Conservation (phyloP, 164 flowering plant genomes). For the Stephania cephalantha region DNA sequence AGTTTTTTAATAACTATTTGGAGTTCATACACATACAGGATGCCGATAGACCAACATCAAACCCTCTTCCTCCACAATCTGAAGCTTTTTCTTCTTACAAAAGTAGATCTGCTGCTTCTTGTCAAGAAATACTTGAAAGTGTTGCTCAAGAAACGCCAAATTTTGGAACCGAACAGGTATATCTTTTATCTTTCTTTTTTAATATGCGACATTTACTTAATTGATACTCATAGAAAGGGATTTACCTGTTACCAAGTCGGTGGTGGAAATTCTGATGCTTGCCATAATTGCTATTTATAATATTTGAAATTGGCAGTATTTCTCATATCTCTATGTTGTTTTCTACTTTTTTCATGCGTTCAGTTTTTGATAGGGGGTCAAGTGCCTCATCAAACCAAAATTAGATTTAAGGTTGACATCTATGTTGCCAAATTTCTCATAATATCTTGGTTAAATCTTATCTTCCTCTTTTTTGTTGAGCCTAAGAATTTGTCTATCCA, state of each 20-base stretch:
- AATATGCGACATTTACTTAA: neutral
- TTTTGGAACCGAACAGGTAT: slow-evolving; percentile 96
- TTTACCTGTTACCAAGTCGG: neutral
- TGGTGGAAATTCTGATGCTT: neutral
- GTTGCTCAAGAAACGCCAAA: slow-evolving; percentile 81
- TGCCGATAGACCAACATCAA: slow-evolving; percentile 75
- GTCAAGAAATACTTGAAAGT: slow-evolving; percentile 47
- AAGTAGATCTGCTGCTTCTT: slow-evolving; percentile 32
- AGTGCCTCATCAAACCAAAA: neutral
- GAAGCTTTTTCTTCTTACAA: slow-evolving; percentile 57
- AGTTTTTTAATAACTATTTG: neutral
- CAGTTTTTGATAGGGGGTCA: neutral
- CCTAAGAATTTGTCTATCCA: neutral
- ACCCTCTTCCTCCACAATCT: slow-evolving; percentile 95
- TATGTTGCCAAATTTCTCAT: neutral
- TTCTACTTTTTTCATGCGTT: neutral
- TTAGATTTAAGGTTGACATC: neutral
- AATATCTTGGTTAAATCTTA: neutral
- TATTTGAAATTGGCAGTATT: neutral
- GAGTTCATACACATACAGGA: slow-evolving; percentile 36
- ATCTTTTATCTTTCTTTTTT: neutral
- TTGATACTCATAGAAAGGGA: neutral
- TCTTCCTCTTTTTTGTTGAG: neutral
- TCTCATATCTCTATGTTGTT: neutral
- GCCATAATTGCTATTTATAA: neutral